phyloP scores from a whole-genome alignment of 257 asterid species.

The Solanum microdontum region DNA sequence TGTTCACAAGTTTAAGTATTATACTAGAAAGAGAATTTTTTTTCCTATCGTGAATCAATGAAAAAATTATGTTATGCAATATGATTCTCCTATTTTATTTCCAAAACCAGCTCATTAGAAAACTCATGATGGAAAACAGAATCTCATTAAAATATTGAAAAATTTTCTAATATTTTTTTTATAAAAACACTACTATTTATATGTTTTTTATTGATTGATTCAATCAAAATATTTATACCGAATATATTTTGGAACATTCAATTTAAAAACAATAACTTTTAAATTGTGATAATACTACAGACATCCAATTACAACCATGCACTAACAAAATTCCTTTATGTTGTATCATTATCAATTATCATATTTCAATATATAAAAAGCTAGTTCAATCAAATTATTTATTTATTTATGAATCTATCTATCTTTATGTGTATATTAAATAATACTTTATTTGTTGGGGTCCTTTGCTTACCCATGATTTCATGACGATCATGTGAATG shows the following conservation, averaged over 20 bases:
- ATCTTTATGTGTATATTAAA: neutral
- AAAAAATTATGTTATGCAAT: no score
- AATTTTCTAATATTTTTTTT: no score
- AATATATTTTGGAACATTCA: neutral
- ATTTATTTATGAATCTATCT: neutral
- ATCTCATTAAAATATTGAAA: neutral
- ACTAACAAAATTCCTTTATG: neutral
- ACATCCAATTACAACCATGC: neutral
- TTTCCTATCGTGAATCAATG: neutral
- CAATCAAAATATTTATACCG: no score
- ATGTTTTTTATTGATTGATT: no score
- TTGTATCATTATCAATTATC: neutral
- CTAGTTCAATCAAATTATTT: neutral
- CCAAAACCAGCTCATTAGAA: neutral
- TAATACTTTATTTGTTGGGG: constrained; percentile 4
- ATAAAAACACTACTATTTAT: no score
- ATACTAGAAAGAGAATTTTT: neutral
- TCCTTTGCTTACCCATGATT: constrained; percentile 10
- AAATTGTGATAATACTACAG: neutral
- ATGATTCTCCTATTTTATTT: neutral
- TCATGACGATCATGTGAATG: constrained; percentile 1
- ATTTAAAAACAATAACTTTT: no score
- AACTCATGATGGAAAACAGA: no score
- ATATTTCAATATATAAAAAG: neutral
- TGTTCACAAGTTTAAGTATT: neutral